phyloP scores from a whole-genome alignment of 1,284 basidiomycete genomes.

The Moesziomyces sp. region DNA sequence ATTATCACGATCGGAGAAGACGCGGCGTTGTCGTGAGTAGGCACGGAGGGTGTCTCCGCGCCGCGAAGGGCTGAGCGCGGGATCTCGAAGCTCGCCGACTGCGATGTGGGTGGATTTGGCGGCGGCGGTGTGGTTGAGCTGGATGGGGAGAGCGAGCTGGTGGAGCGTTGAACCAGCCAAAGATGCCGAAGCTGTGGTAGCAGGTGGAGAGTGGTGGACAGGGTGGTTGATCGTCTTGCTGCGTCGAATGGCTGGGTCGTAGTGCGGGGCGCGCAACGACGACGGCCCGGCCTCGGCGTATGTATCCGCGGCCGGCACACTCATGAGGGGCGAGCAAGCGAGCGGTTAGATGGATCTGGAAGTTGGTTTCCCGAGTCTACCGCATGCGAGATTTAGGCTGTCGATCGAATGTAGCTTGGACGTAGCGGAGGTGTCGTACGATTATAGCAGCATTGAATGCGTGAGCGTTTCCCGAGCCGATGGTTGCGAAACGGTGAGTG shows the following conservation, averaged over 20 bases:
- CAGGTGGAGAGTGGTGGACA: conserved; percentile 2
- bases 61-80: conserved; percentile 22
- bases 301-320: not conserved
- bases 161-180: not conserved
- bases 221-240: conserved; percentile 32
- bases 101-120: not conserved
- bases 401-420: not conserved
- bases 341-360: not conserved
- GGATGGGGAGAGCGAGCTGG: conserved; percentile 17
- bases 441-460: not conserved
- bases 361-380: not conserved
- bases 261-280: conserved; percentile 5
- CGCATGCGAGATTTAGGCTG: not conserved
- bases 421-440: not conserved
- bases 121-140: not conserved
- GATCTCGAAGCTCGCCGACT: conserved; percentile 10
- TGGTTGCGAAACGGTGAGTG: no score
- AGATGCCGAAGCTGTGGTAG: not conserved
- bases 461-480: not conserved
- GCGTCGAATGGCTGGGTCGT: conserved; percentile 16
- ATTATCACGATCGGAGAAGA: conserved; percentile 25
- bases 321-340: not conserved
- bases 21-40: conserved; percentile 33
- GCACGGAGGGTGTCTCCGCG: conserved; percentile 36
- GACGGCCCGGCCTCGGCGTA: conserved; percentile 21